Evolutionary conservation across 1,284 basidiomycete species (phyloP).

Genomic region (Microbotryomycetes sp.): DNA sequence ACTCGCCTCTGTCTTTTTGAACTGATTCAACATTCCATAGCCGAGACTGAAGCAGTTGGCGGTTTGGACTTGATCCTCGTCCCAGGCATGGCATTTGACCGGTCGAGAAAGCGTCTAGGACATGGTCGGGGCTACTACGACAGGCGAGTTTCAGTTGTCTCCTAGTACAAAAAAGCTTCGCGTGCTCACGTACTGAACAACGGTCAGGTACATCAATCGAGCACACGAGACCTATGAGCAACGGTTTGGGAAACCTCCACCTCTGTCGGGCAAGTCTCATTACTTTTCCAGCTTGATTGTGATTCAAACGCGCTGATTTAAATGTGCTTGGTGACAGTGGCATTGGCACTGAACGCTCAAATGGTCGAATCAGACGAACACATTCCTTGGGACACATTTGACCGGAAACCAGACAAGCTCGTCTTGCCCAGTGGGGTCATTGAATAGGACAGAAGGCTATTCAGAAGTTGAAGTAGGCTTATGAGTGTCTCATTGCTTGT

Average conservation of each 20-base stretch:
- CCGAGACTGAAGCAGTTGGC: slow-evolving; percentile 34
- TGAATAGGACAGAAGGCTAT: no score
- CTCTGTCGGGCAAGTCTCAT: background rate
- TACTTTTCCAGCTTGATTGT: no score
- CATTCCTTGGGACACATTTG: background rate
- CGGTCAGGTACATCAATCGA: slow-evolving; percentile 1
- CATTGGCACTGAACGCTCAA: slow-evolving; percentile 3
- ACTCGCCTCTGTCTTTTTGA: no score
- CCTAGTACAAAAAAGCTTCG: slow-evolving; percentile 25
- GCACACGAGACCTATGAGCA: background rate
- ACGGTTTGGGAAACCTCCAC: background rate
- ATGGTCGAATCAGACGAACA: slow-evolving; percentile 13
- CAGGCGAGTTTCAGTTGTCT: slow-evolving; percentile 24
- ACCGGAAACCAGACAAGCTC: background rate
- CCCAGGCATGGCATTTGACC: slow-evolving; percentile 43
- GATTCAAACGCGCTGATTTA: background rate
- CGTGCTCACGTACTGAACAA: no score
- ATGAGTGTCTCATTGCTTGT: no score
- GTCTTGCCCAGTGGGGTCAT: background rate
- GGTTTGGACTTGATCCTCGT: slow-evolving; percentile 43
- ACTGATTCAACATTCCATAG: slow-evolving; percentile 16
- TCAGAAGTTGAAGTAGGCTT: no score
- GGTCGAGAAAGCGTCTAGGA: slow-evolving; percentile 38
- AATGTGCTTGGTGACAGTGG: background rate
- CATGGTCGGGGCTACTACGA: slow-evolving; percentile 46